Evolutionary conservation across 257 asterid genomes (phyloP).

Genomic region (Rauvolfia tetraphylla): DNA sequence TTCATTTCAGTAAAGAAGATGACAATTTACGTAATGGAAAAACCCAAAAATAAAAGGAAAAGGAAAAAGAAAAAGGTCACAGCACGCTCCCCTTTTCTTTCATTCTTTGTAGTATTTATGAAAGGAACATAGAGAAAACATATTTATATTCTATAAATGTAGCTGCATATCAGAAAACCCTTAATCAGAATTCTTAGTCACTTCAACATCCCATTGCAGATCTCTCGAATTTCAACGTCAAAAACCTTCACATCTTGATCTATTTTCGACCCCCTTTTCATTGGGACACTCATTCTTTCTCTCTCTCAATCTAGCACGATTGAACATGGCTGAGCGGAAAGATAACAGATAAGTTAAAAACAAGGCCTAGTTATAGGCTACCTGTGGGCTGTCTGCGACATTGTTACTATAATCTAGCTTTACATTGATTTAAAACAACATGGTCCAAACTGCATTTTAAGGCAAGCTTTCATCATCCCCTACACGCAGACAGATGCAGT

Average conservation of each 20-base stretch:
- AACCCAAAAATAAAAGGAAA: too few species aligned
- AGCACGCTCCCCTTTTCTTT: background rate
- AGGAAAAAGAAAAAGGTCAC: background rate
- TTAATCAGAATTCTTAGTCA: conserved; percentile 18
- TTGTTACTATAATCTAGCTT: conserved; percentile 10
- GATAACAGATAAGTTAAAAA: background rate
- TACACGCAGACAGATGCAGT: conserved; percentile 10
- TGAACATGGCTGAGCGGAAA: background rate
- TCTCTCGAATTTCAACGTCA: conserved; percentile 23
- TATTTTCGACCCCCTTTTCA: background rate
- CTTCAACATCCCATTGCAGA: conserved; percentile 20
- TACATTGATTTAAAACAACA: conserved; percentile 13
- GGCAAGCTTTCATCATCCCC: conserved; percentile 20
- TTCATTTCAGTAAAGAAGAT: conserved; percentile 8
- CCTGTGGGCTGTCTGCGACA: background rate
- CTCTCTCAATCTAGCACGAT: background rate
- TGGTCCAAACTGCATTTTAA: conserved; percentile 32
- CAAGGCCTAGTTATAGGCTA: background rate
- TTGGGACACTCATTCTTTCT: conserved; percentile 14
- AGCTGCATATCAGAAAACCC: background rate
- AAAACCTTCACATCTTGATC: background rate
- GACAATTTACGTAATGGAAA: background rate
- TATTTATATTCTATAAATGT: conserved; percentile 12
- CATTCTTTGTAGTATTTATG: conserved; percentile 1
- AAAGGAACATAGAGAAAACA: conserved; percentile 11